Evolutionary conservation across 257 asterid species (phyloP), one percentile per base, ranked within the genome.

Genomic region (Perilla frutescens): DNA sequence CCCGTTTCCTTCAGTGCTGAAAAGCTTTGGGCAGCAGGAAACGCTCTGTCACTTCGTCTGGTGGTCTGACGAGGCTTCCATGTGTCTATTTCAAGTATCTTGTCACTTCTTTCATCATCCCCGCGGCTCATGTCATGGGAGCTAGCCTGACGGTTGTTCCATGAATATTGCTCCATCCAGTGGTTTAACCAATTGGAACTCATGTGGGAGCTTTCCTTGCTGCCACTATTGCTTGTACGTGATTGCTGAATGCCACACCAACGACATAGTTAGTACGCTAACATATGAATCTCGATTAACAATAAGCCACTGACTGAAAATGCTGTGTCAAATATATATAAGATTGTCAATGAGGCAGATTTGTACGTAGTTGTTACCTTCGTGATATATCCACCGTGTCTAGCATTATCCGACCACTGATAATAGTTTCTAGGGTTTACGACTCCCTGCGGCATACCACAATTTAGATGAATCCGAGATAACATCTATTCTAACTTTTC

Each of bases 1-100:
- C 76, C 78, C 31, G 71, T 74, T 13, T 76, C 88, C n/a, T n/a
- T n/a, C n/a, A n/a, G n/a, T n/a, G n/a, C n/a, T n/a, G n/a, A n/a
- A n/a, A n/a, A n/a, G n/a, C n/a, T n/a, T n/a, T n/a, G n/a, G n/a
- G 2, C 49, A 47, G 80, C 61, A 26, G 68, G 74, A 48, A 70
- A 45, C 20, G 43, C 58, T 58, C 77, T 71, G 3, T 80, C 87
- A 12, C 50, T 75, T 70, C 61, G 76, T 60, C 75, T 75, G 62
- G 81, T 51, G 55, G 62, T 62, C 62, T 77, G 73, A 49, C 74
- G 83, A 59, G 97, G 97, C 75, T 84, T 90, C 94, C 96, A 90
- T 3, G 94, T 90, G 70, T 90, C 98, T 62, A 90, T 80, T 78
- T 90, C 98, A 2, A 92, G 92, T 54, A 92, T 87, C 85, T 87